Conservation (phyloP, 441 rosid species). For the Erodium chrysanthum region DNA sequence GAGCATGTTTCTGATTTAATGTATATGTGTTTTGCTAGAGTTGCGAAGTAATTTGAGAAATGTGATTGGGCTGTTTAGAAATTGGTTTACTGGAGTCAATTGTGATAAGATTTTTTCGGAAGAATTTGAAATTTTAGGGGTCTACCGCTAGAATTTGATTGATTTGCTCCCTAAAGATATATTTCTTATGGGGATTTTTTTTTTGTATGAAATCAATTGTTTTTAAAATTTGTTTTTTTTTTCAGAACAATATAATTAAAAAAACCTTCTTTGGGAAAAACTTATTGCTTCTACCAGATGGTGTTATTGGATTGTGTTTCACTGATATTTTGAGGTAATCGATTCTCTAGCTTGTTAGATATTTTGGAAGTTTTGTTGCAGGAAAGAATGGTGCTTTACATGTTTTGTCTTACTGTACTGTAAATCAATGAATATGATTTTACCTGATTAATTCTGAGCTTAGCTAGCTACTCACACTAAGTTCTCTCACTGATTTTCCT, state of each 20-base stretch:
- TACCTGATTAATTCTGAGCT: not conserved
- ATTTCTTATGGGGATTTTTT: not conserved
- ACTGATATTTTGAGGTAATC: not conserved
- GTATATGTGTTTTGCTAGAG: not conserved
- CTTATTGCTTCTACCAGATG: not conserved
- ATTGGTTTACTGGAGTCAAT: not conserved
- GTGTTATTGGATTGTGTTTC: not conserved
- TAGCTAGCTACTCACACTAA: conserved; percentile 3
- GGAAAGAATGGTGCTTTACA: not conserved
- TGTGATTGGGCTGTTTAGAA: not conserved
- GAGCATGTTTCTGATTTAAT: not conserved
- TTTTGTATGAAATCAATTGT: not conserved
- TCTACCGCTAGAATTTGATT: not conserved
- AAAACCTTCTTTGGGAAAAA: not conserved
- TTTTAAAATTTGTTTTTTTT: not conserved
- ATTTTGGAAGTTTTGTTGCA: not conserved
- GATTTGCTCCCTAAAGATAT: not conserved
- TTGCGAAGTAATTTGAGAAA: not conserved
- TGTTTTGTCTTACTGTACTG: not conserved
- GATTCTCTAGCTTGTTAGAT: not conserved
- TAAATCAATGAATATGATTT: conserved; percentile 6
- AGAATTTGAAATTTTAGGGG: not conserved
- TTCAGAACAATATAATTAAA: not conserved
- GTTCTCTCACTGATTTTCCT: conserved; percentile 9
- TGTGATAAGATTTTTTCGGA: not conserved